Conservation (phyloP, 306 rosid genomes). For the Quillaja saponaria region DNA sequence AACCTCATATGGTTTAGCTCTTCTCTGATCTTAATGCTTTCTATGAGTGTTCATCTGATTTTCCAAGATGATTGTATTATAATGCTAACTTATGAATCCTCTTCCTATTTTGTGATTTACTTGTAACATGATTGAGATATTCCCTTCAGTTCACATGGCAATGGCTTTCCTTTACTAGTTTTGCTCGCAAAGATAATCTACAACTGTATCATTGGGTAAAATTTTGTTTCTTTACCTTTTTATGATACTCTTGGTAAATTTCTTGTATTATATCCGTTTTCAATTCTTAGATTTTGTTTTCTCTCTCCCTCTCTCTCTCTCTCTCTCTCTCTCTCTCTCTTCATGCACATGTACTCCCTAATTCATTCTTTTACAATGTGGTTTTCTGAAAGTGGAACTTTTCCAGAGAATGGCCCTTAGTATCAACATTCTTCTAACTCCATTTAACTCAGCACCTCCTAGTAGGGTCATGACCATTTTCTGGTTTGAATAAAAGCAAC, state of each 20-base stretch:
- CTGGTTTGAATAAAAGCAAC: not conserved
- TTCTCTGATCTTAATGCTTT: not conserved
- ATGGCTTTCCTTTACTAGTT: conserved; percentile 91
- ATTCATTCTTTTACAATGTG: no score
- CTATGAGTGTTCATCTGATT: not conserved
- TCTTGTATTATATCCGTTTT: not conserved
- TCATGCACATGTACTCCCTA: not conserved
- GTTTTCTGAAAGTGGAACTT: not conserved
- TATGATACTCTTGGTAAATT: conserved; percentile 82
- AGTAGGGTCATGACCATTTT: not conserved
- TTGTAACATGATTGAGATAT: conserved; percentile 16
- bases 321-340: no score
- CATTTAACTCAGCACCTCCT: not conserved
- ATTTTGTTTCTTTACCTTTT: conserved; percentile 48
- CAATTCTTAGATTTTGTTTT: not conserved
- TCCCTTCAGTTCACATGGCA: conserved; percentile 86
- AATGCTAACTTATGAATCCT: no score
- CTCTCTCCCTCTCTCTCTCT: not conserved
- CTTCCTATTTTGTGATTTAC: not conserved
- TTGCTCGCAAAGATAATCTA: conserved; percentile 87
- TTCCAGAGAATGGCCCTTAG: not conserved
- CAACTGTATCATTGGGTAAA: conserved; percentile 94
- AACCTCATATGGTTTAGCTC: not conserved
- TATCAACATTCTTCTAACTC: not conserved
- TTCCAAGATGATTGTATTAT: no score